A percentile compares a stretch with the other conserved stretches of the same genome.
Evolutionary conservation across 371 early-diverging fungal genomes (phyloP).

Genomic region (Mucor velutinosus): DNA sequence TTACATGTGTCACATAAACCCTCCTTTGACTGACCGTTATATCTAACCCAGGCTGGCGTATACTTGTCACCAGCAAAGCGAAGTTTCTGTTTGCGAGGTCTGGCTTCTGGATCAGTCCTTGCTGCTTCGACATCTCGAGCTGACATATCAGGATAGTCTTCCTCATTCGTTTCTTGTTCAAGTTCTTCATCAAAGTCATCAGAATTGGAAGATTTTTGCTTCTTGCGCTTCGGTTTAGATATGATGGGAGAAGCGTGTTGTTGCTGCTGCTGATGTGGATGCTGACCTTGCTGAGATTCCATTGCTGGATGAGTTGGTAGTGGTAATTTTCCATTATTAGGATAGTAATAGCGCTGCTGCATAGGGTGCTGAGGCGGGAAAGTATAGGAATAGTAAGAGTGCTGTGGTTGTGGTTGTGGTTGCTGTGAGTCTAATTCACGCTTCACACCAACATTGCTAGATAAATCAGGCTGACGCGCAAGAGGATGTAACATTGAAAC

Average conservation of each 20-base stretch:
- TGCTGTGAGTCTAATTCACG: slow-evolving; percentile 19
- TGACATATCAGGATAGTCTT: slow-evolving; percentile 51
- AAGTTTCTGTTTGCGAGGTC: slow-evolving; percentile 69
- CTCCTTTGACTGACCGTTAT: slow-evolving; percentile 79
- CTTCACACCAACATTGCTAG: slow-evolving; percentile 10
- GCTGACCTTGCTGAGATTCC: slow-evolving; percentile 11
- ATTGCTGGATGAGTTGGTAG: slow-evolving; percentile 4
- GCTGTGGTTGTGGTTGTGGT: slow-evolving; percentile 11
- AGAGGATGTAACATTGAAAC: slow-evolving; percentile 28
- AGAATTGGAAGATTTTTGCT: slow-evolving; percentile 17
- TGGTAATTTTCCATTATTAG: slow-evolving; percentile 20
- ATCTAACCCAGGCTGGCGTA: slow-evolving; percentile 88
- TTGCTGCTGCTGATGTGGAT: slow-evolving; percentile 1
- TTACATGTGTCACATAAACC: slow-evolving; percentile 88
- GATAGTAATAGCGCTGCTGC: slow-evolving; percentile 19
- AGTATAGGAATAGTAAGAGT: slow-evolving; percentile 18
- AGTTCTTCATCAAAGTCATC: slow-evolving; percentile 32
- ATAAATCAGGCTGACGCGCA: slow-evolving; percentile 24
- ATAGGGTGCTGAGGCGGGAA: slow-evolving; percentile 21
- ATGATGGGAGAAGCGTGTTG: slow-evolving; percentile 16
- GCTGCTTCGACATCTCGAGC: slow-evolving; percentile 48
- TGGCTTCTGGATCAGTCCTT: slow-evolving; percentile 47
- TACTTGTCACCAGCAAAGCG: slow-evolving; percentile 82
- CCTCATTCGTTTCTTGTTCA: slow-evolving; percentile 34
- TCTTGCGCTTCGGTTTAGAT: slow-evolving; percentile 30